A percentile compares a stretch with the other conserved stretches of the same genome.
Conservation (phyloP, 2,329 filamentous ascomycete species). For the Bipolaris gigantea region DNA sequence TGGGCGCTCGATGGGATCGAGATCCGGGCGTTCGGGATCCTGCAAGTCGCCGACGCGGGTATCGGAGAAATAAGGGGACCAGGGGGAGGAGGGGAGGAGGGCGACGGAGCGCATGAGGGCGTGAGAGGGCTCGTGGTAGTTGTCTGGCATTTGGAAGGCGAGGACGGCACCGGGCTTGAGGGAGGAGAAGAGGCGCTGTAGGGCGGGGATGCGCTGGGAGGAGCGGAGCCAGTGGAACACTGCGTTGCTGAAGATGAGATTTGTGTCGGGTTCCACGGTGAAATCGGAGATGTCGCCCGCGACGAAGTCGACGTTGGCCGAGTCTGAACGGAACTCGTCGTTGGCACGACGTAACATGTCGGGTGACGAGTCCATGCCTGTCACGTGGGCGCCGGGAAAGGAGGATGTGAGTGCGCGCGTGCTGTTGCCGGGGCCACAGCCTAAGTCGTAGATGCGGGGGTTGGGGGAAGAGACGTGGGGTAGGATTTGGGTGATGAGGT, state of each 20-base stretch:
- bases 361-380: conserved; percentile 58
- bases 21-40: conserved; percentile 32
- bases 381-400: conserved; percentile 53
- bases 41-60: conserved; percentile 21
- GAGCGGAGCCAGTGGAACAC: conserved; percentile 61
- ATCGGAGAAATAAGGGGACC: conserved; percentile 38
- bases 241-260: conserved; percentile 59
- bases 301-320: conserved; percentile 46
- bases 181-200: conserved; percentile 49
- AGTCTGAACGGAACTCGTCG: conserved; percentile 35
- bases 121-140: conserved; percentile 55
- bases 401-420: conserved; percentile 53
- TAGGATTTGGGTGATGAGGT: conserved; percentile 55
- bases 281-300: conserved; percentile 53
- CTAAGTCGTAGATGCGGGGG: conserved; percentile 59
- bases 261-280: conserved; percentile 19
- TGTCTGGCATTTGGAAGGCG: conserved; percentile 60
- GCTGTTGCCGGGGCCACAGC: conserved; percentile 64
- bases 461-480: conserved; percentile 28
- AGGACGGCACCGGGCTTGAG: conserved; percentile 53
- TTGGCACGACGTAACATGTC: conserved; percentile 59
- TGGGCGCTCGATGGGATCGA: conserved; percentile 55
- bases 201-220: conserved; percentile 49
- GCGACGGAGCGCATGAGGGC: conserved; percentile 54
- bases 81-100: conserved; percentile 35